A percentile compares a stretch with the other conserved stretches of the same genome.
phyloP scores from a whole-genome alignment of 352 stramenopile genomes.

The Pythium vanterpoolii region DNA sequence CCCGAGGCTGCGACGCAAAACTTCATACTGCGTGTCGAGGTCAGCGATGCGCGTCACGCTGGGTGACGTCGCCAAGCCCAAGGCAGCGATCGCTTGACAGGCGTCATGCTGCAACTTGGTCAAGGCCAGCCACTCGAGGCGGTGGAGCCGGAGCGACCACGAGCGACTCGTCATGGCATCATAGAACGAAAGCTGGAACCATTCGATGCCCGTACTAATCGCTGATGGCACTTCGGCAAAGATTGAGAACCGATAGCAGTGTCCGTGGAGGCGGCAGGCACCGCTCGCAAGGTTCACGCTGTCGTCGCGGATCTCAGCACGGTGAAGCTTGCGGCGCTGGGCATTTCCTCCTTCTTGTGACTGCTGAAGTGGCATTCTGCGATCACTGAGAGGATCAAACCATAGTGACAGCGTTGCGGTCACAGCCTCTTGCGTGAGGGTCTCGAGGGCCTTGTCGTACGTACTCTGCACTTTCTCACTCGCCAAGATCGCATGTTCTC shows the following conservation, averaged over 20 bases:
- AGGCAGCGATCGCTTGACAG: constrained; percentile 33
- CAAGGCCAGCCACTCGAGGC: constrained; percentile 40
- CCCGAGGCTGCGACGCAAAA: background rate
- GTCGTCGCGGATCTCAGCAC: background rate
- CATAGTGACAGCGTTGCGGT: constrained; percentile 15
- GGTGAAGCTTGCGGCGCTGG: constrained; percentile 4
- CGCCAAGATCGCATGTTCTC: constrained; percentile 29
- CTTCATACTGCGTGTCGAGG: constrained; percentile 13
- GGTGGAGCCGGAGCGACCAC: constrained; percentile 23
- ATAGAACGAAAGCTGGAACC: constrained; percentile 43
- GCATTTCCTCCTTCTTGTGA: background rate
- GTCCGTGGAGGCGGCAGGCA: background rate
- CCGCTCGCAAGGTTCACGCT: constrained; percentile 6
- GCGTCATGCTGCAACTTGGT: constrained; percentile 41
- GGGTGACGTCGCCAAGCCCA: constrained; percentile 26
- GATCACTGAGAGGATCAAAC: constrained; percentile 17
- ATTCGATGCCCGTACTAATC: background rate
- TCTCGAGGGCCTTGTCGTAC: constrained; percentile 12
- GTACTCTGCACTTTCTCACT: constrained; percentile 11
- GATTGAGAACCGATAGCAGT: constrained; percentile 9
- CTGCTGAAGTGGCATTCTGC: background rate
- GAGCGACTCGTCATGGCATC: constrained; percentile 20
- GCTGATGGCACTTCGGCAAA: constrained; percentile 5
- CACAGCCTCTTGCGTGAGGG: constrained; percentile 11
- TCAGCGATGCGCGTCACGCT: constrained; percentile 6